Base-by-base conservation (phyloP, 106 monocot species). In the Platanthera guangdongensis region DNA sequence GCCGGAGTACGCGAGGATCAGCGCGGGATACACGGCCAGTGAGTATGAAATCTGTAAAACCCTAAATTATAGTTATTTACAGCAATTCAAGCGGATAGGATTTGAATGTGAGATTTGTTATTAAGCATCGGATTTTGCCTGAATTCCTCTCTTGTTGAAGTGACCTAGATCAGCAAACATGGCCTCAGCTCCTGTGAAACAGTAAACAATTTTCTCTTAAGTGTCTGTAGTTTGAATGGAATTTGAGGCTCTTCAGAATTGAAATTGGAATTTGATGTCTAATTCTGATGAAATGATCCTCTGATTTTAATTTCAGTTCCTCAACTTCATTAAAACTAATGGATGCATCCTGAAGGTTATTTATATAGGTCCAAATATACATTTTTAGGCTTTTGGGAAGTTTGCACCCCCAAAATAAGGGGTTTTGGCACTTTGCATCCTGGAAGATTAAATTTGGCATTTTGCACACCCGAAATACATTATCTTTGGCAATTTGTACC, bases 111-210 rank as follows among this genome's bases (percentile, higher is more conserved):
- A 50, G 0, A 5, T 63, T 21, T 9, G 25, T 63, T 62, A 6
- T 7, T 0, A 32, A 49, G 60, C 0, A 22, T 50, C 14, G 16
- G 21, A 18, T 63, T 39, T 39, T 54, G 85, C 90, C 90, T 90
- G 90, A 71, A 90, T 90, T 78, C 71, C 78, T 51, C 59, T 28
- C 83, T 78, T 90, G 80, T 70, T 90, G 72, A 90, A 90, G 71
- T 90, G 90, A 50, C 90, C 90, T 65, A 90, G 47, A 75, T 90
- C 90, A 79, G 90, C 90, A 80, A 90, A 90, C 90, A 90, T 90
- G 52, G 90, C 90, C 81, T 90, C 90, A 46, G 90, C 90, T 65
- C 90, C 90, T 90, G 78, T 13, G 30, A n/a, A 59, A 15, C 39
- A 15, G 16, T 19, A 18, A 52, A 30, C 18, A 39, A 18, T 47